A percentile compares a stretch with the other conserved stretches of the same genome.
These are phyloP conservation scores for Eleusine indica DNA, from an alignment of 176 grass and related monocot genomes.

Conservation along the genomic window DNA sequence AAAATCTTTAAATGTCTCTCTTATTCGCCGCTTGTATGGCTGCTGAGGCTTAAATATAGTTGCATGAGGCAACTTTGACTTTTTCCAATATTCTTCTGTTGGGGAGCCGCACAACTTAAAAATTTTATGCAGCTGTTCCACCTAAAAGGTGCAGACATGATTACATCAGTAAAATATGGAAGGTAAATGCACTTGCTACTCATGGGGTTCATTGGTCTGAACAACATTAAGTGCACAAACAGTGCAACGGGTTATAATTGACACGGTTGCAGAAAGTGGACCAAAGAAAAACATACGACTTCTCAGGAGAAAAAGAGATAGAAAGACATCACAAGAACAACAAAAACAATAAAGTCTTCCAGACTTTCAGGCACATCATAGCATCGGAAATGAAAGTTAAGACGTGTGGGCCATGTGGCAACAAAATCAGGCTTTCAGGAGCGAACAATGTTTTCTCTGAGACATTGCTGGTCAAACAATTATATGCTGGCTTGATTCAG, in stretches of 20 bases:
- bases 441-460: slow-evolving; percentile 13
- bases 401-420: neutral
- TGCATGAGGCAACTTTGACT: slow-evolving; percentile 72
- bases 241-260: slow-evolving; percentile 30
- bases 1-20: slow-evolving; percentile 78
- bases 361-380: no score
- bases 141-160: slow-evolving; percentile 53
- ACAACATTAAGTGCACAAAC: slow-evolving; percentile 25
- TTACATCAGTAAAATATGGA: slow-evolving; percentile 25
- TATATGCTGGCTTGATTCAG: slow-evolving; percentile 6
- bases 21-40: slow-evolving; percentile 73
- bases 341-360: no score
- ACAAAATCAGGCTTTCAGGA: neutral
- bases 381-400: slow-evolving; percentile 27
- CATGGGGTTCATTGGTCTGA: slow-evolving; percentile 27
- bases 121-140: slow-evolving; percentile 91
- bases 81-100: slow-evolving; percentile 90
- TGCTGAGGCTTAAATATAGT: slow-evolving; percentile 93
- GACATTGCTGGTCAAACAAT: slow-evolving; percentile 1
- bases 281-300: slow-evolving; percentile 13
- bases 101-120: slow-evolving; percentile 89
- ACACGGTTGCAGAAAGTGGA: neutral
- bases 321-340: neutral
- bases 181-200: slow-evolving; percentile 29
- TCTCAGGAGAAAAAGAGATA: neutral